A percentile compares a stretch with the other conserved stretches of the same genome.
Evolutionary conservation across 345 rosid genomes (phyloP).

Genomic region (Adansonia digitata): DNA sequence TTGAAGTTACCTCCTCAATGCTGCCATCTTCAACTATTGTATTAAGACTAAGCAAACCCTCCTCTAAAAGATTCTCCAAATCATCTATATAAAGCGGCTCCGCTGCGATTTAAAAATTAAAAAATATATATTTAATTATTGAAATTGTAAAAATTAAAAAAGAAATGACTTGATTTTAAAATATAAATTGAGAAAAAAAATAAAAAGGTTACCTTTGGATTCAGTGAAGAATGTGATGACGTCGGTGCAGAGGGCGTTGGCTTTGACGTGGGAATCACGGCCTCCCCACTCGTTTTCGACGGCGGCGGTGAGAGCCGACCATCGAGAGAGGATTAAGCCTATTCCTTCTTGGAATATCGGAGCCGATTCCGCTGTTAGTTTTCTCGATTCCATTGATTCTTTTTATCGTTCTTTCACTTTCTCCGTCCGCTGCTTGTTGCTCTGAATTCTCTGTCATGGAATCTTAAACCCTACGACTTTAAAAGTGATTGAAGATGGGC

Average conservation of each 20-base stretch:
- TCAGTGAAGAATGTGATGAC: background rate
- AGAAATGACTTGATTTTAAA: background rate
- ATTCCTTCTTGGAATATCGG: too few relatives aligned
- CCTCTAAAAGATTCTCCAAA: constrained; percentile 56
- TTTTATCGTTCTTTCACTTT: background rate
- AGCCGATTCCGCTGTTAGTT: constrained; percentile 25
- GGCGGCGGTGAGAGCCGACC: constrained; percentile 69
- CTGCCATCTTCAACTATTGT: constrained; percentile 78
- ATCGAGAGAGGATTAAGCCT: constrained; percentile 52
- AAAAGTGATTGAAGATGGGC: too few relatives aligned
- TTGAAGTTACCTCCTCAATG: constrained; percentile 60
- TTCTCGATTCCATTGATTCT: constrained; percentile 3
- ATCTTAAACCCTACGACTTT: too few relatives aligned
- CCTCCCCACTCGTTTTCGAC: background rate
- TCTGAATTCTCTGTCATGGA: too few relatives aligned
- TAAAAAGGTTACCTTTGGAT: background rate
- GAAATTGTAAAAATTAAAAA: background rate
- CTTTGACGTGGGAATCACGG: background rate
- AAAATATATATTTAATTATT: constrained; percentile 1
- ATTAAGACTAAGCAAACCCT: constrained; percentile 57
- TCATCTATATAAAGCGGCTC: constrained; percentile 71
- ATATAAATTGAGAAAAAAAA: too few relatives aligned
- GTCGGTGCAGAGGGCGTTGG: background rate
- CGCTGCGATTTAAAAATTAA: constrained; percentile 3
- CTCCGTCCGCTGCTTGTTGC: too few relatives aligned